Conservation (phyloP, 768 basidiomycete species). For the Amanita jacksonii region DNA sequence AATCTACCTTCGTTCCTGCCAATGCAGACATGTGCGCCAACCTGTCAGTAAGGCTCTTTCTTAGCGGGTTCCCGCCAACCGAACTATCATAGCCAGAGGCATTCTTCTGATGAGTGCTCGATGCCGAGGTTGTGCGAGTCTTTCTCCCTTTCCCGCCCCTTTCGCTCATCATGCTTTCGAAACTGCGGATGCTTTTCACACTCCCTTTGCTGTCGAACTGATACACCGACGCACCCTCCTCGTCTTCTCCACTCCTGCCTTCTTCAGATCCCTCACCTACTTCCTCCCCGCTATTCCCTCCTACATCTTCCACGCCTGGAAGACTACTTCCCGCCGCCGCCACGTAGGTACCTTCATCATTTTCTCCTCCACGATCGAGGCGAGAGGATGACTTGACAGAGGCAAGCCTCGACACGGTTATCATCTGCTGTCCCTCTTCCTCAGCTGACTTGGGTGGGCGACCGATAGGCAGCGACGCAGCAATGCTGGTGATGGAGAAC, state of each 20-base stretch:
- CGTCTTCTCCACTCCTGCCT: constrained; percentile 28
- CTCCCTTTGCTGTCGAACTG: no score
- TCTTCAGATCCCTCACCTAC: constrained; percentile 26
- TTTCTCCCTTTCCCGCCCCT: constrained; percentile 21
- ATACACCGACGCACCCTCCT: constrained; percentile 26
- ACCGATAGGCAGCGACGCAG: constrained; percentile 47
- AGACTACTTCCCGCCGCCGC: background rate
- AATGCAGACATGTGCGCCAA: constrained; percentile 69
- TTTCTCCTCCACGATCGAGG: constrained; percentile 35
- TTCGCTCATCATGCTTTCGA: constrained; percentile 75
- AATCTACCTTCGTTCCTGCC: constrained; percentile 33
- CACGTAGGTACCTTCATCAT: constrained; percentile 27
- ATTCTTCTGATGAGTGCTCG: constrained; percentile 7
- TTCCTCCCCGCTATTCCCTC: constrained; percentile 27
- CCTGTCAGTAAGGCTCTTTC: constrained; percentile 76
- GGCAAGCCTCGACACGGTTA: constrained; percentile 34
- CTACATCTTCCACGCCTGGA: constrained; percentile 14
- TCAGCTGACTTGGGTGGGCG: constrained; percentile 24
- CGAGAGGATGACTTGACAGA: constrained; percentile 31
- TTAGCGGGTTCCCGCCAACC: constrained; percentile 17
- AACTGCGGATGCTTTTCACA: constrained; percentile 72
- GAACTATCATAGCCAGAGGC: constrained; percentile 4
- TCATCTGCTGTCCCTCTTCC: constrained; percentile 37
- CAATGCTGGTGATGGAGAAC: constrained; percentile 75
- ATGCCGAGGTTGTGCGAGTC: constrained; percentile 14